Evolutionary conservation across 805 yeast species (phyloP), one percentile per base, ranked within the genome.

Genomic region (Nakazawaea wyomingensis): DNA sequence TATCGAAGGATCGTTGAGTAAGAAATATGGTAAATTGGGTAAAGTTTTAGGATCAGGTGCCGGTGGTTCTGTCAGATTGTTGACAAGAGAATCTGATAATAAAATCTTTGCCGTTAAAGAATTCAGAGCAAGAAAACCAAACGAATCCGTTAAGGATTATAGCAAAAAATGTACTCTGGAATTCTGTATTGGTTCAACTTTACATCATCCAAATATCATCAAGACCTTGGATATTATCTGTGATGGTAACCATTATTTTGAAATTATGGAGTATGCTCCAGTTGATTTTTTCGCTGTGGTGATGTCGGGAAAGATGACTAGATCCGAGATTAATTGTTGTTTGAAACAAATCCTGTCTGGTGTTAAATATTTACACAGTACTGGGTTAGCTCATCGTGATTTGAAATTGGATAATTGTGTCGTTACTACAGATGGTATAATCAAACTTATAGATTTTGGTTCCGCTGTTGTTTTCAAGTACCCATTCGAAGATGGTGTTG

Each of bases 81-180:
- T 85, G 19, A 74, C 73, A 7, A 74, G 91, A 53, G 82, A 84
- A 34, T 64, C 77, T 31, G 91, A 85, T 60, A 76, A 78, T 52
- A 75, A 75, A 29, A 76, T 85, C 0, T 85, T 85, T 66, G 95
- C 95, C 1, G 93, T 85, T 14, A 85, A 85, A 56, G 91, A 85
- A 60, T 85, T 85, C 55, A 73, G 91, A 53, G 76, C 86, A 11
- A 72, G 85, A 48, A 72, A 82, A 56, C 75, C 81, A 31, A 81
- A 77, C 55, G 95, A 85, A 57, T 63, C 78, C 8, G 71, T 78
- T 44, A 81, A 81, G 57, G 93, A 85, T 50, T 85, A 85, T 56
- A 84, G 89, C n/a, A 80, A 82, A 51, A 85, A 85, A 64, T 84
- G 90, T 57, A 85, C 91, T 1, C 88, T 90, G n/a, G 95, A 85